Base-by-base conservation (phyloP, 1,284 basidiomycete species). In the Puccinia coronata region DNA sequence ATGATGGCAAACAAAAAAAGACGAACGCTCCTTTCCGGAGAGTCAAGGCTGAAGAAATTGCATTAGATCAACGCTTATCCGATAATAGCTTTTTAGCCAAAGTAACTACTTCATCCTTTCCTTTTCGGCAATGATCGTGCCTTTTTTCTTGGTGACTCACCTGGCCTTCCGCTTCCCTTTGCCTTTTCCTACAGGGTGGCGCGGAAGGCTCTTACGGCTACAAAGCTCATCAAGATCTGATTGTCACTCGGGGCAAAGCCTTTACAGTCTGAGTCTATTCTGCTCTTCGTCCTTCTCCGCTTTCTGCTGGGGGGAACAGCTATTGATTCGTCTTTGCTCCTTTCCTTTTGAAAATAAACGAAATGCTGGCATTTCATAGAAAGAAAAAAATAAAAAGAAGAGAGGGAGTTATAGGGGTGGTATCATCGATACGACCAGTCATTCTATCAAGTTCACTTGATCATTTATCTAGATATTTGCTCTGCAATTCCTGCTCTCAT, bases 331-430 rank as follows among this genome's bases (percentile, higher is more conserved):
- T 20, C 11, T 43, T 23, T 36, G 3, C 49, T n/a, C 23, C 57
- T 1, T 55, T 43, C 6, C 0, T 76, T 57, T 79, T 31, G 25
- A 6, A 59, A 53, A 53, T 23, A 51, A 41, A n/a, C 49, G 2
- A 31, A 59, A 3, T 28, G 23, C n/a, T 41, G 34, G 61, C 23
- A 39, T 34, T 39, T 23, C 4, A 69, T 39, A 81, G 80, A 74
- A 81, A 69, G 80, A 81, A 39, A 81, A 81, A 59, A 81, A 81
- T 25, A 81, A 81, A 73, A 81, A 81, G 69, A 81, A 81, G 28
- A 47, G 80, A 57, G 80, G 80, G 16, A 81, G 80, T 69, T 81
- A 81, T 74, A 31, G 63, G n/a, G 80, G 80, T 57, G 80, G 80
- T 6, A 53, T 81, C n/a, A 81, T 81, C 41, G 73, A 75, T 65